A percentile compares a stretch with the other conserved stretches of the same genome.
These are phyloP conservation scores for Emmonsia crescens DNA, from an alignment of 2,329 filamentous ascomycete genomes.

Conservation along the genomic window DNA sequence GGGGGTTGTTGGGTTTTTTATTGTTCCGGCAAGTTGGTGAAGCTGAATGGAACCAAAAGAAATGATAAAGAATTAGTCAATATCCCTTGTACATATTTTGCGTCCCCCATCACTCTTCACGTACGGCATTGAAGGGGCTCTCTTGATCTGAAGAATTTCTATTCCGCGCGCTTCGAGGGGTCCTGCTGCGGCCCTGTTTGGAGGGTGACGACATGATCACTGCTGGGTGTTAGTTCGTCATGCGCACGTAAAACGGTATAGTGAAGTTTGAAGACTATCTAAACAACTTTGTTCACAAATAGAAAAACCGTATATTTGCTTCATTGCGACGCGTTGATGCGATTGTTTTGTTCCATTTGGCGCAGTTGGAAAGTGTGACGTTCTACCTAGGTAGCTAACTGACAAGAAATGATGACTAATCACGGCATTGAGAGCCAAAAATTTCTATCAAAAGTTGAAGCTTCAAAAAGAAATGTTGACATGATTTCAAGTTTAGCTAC, in stretches of 20 bases:
- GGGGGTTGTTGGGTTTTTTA: slow-evolving; percentile 27
- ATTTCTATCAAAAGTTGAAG: not conserved
- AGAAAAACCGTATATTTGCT: not conserved
- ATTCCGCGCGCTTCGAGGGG: not conserved
- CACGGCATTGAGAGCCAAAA: not conserved
- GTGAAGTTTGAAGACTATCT: not conserved
- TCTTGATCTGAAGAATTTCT: not conserved
- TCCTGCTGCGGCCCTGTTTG: not conserved
- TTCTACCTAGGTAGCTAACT: no score
- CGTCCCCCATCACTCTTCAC: not conserved
- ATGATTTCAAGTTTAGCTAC: not conserved
- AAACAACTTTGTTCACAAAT: not conserved
- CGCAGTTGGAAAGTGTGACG: not conserved
- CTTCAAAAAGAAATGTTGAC: not conserved
- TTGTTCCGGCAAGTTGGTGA: slow-evolving; percentile 24
- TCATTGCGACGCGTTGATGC: not conserved
- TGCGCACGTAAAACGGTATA: not conserved
- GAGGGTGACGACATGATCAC: not conserved
- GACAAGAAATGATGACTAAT: not conserved
- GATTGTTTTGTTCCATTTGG: not conserved
- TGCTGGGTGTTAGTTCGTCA: not conserved
- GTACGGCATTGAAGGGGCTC: slow-evolving; percentile 7
- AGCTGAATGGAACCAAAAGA: slow-evolving; percentile 15
- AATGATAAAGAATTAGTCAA: not conserved
- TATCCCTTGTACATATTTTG: not conserved